Evolutionary conservation across 495 filamentous ascomycete genomes (phyloP).

Genomic region (Gamarada debralockiae): DNA sequence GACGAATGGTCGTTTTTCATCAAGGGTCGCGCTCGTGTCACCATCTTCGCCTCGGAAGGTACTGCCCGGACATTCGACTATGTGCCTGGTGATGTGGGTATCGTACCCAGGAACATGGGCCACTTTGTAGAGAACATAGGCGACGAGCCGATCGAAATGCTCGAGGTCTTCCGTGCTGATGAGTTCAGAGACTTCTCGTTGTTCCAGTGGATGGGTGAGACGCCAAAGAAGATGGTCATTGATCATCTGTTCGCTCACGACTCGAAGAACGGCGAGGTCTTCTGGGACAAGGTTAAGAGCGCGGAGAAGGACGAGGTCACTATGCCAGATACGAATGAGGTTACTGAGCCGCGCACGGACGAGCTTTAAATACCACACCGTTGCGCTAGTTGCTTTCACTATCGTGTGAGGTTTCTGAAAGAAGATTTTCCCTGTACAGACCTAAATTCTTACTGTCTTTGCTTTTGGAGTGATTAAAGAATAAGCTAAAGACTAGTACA

Average conservation of each 20-base stretch:
- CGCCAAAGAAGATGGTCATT: conserved; percentile 54
- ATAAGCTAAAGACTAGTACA: too few species aligned
- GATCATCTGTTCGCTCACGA: conserved; percentile 30
- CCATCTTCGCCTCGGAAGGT: conserved; percentile 56
- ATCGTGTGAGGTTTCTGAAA: not conserved
- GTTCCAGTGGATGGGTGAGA: conserved; percentile 57
- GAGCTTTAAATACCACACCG: not conserved
- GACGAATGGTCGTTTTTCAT: conserved; percentile 82
- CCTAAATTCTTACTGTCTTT: too few species aligned
- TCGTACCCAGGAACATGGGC: conserved; percentile 59
- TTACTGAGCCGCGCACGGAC: not conserved
- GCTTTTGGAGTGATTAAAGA: too few species aligned
- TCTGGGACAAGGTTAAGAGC: not conserved
- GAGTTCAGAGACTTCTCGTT: conserved; percentile 38
- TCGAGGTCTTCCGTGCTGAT: conserved; percentile 66
- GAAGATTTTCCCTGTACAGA: too few species aligned
- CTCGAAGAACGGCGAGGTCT: not conserved
- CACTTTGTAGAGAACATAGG: conserved; percentile 79
- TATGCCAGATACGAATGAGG: conserved; percentile 9
- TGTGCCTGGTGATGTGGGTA: conserved; percentile 65
- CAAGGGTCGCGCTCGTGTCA: conserved; percentile 62
- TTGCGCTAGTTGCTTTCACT: not conserved
- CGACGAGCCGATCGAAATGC: conserved; percentile 60
- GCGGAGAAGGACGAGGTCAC: conserved; percentile 3
- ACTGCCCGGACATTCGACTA: conserved; percentile 71